phyloP scores from a whole-genome alignment of 2,329 filamentous ascomycete genomes.

The Clarireedia paspali region DNA sequence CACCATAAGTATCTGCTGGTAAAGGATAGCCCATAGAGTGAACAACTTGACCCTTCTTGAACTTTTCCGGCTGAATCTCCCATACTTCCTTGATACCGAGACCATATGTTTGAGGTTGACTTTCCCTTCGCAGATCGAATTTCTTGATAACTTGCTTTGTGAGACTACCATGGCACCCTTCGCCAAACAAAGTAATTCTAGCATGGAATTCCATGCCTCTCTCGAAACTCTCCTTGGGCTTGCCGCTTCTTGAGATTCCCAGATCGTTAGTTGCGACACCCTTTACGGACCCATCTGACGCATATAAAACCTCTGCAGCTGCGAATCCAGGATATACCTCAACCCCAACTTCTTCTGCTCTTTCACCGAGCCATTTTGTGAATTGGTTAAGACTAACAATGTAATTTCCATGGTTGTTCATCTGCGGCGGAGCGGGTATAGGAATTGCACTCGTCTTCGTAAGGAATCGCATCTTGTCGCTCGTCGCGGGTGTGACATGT shows the following conservation, averaged over 20 bases:
- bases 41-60: conserved; percentile 73
- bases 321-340: conserved; percentile 96
- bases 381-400: conserved; percentile 95
- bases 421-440: conserved; percentile 85
- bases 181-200: conserved; percentile 80
- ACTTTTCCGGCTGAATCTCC: conserved; percentile 92
- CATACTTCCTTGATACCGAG: conserved; percentile 95
- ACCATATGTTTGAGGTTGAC: conserved; percentile 91
- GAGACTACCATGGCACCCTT: conserved; percentile 92
- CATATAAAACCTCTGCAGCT: conserved; percentile 86
- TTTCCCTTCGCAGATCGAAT: conserved; percentile 81
- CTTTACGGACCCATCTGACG: conserved; percentile 76
- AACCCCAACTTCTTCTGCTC: conserved; percentile 92
- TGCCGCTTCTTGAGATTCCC: conserved; percentile 73
- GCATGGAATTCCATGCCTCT: conserved; percentile 98
- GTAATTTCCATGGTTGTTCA: conserved; percentile 97
- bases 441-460: conserved; percentile 74
- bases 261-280: conserved; percentile 96
- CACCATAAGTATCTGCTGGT: conserved; percentile 83
- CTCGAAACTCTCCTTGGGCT: conserved; percentile 85
- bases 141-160: conserved; percentile 94
- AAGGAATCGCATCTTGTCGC: conserved; percentile 88
- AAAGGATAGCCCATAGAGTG: conserved; percentile 94
- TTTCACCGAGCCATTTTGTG: conserved; percentile 89
- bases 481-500: conserved; percentile 73